Base-by-base conservation (phyloP, 2,329 filamentous ascomycete species). In the Trichoderma sp. region DNA sequence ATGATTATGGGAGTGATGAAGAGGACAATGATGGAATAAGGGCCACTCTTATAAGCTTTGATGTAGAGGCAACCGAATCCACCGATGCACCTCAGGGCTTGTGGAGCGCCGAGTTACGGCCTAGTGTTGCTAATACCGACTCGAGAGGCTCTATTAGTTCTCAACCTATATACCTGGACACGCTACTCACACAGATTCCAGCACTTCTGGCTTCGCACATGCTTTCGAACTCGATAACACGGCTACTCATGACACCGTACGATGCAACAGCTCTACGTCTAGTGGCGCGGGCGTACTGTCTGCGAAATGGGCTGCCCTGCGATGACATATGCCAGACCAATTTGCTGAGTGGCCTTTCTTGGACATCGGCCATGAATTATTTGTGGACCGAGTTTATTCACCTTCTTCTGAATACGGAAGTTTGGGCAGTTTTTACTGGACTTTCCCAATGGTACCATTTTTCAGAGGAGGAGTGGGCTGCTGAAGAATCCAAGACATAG, bases 61-160 rank as follows among this genome's bases (percentile, higher is more conserved):
- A 89, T 68, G 86, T 89, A 33, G 87, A 89, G 71, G 84, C 86
- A 0, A 84, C 83, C 4, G 86, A 88, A 58, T 80, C 85, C 0
- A 82, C 80, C 3, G 84, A 87, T 59, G 81, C 82, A 3, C 83
- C 84, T 1, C 79, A 83, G 1, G 86, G 85, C 16, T 75, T 86
- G 1, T 89, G 87, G 87, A 87, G 85, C 4, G 87, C 87, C 14
- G 87, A 89, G 73, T 76, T 89, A 21, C 83, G 87, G 0, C 85
- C 86, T 3, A 88, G 83, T 70, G 76, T 78, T 31, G 77, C 77
- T 1, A 61, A 61, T 31, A 69, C 74, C 3, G 80, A 82, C 43
- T 60, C 76, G 16, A 75, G 76, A 53, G 68, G 71, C 14, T 63
- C 66, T 14, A 67, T 72, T 19, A 71, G 66, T 35, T 68, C 75